These are phyloP conservation scores for Salvia hispanica DNA, from an alignment of 257 asterid species.

Conservation along the genomic window DNA sequence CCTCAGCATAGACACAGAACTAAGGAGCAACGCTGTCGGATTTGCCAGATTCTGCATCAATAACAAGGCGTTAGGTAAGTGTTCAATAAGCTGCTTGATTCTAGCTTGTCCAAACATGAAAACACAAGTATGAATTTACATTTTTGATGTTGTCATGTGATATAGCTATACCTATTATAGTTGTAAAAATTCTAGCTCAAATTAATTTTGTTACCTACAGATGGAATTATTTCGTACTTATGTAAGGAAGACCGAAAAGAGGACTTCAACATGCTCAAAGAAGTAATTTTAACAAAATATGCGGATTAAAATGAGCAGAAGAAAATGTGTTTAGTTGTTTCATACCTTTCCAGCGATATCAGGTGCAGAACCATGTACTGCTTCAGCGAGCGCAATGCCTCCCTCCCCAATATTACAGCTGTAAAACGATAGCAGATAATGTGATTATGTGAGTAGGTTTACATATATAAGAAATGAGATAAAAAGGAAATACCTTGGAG, in stretches of 20 bases:
- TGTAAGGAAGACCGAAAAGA: background rate
- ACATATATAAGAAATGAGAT: constrained; percentile 8
- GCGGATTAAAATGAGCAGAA: constrained; percentile 5
- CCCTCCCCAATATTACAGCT: constrained; percentile 97
- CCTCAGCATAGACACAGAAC: constrained; percentile 77
- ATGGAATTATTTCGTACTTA: background rate
- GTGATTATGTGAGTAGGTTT: constrained; percentile 13
- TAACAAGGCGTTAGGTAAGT: constrained; percentile 15
- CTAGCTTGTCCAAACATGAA: too few relatives aligned
- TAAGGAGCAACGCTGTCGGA: constrained; percentile 93
- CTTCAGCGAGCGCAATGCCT: constrained; percentile 99
- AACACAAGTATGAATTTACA: background rate
- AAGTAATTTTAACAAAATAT: constrained; percentile 3
- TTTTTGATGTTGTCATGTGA: too few relatives aligned
- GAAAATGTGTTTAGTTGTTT: constrained; percentile 1
- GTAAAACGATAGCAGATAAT: constrained; percentile 22
- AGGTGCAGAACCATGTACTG: constrained; percentile 99
- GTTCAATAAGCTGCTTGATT: constrained; percentile 39
- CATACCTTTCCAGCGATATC: constrained; percentile 98
- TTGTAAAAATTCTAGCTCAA: background rate
- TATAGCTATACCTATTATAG: background rate
- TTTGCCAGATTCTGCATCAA: constrained; percentile 80
- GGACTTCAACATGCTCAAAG: background rate
- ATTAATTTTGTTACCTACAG: background rate
- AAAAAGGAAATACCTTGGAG: constrained; percentile 69